Percentiles rank a stretch among this genome's conserved stretches.
phyloP scores from a whole-genome alignment of 371 early-diverging fungal species.

The Amoeboaphelidium occidentale region DNA sequence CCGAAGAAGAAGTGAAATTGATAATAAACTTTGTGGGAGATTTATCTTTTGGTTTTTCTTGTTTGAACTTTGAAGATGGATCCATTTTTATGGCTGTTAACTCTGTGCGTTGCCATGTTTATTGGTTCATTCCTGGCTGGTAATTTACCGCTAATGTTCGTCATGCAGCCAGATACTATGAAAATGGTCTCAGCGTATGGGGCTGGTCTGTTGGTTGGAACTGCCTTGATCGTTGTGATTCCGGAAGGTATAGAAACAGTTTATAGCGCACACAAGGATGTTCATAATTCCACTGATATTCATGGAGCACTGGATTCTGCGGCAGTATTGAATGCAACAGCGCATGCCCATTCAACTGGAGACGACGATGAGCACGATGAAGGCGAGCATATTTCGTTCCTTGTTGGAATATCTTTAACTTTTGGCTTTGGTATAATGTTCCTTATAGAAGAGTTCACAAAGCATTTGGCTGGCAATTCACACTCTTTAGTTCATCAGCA shows the following conservation, averaged over 20 bases:
- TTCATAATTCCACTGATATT: no score
- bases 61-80: no score
- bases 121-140: conserved; percentile 64
- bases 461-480: conserved; percentile 7
- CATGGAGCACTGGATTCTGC: no score
- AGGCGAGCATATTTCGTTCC: conserved; percentile 4
- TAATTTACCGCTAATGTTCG: conserved; percentile 51
- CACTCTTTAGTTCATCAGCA: conserved; percentile 21
- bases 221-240: conserved; percentile 63
- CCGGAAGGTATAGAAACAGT: conserved; percentile 78
- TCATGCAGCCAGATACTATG: conserved; percentile 41
- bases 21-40: no score
- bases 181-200: conserved; percentile 58
- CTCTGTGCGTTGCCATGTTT: conserved; percentile 53
- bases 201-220: conserved; percentile 68
- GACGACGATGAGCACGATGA: conserved; percentile 2
- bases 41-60: no score
- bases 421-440: conserved; percentile 80
- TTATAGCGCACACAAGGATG: no score
- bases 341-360: not conserved
- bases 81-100: conserved; percentile 32
- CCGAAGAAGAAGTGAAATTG: no score
- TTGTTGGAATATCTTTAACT: conserved; percentile 47
- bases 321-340: not conserved
- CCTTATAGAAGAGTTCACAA: conserved; percentile 38